Percentiles rank a stretch among this genome's conserved stretches.
phyloP scores from a whole-genome alignment of 768 basidiomycete genomes.

The Paxillus ammoniavirescens region DNA sequence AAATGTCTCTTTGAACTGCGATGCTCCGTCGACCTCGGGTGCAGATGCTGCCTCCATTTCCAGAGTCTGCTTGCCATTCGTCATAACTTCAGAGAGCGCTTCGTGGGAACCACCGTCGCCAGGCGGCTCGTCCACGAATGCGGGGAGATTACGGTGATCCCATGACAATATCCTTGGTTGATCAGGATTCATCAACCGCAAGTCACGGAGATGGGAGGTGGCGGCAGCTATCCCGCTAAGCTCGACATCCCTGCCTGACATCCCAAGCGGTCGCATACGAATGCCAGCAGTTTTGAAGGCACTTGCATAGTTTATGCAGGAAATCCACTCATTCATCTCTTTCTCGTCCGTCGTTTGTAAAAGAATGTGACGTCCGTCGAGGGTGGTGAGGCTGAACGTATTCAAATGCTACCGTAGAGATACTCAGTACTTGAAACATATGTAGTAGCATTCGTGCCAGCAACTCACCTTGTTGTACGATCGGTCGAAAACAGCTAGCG shows the following conservation, averaged over 20 bases:
- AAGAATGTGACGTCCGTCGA: slow-evolving; percentile 78
- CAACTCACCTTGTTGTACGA: slow-evolving; percentile 70
- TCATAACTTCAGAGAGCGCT: slow-evolving; percentile 31
- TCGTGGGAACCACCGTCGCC: slow-evolving; percentile 21
- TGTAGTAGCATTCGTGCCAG: neutral
- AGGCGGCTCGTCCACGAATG: slow-evolving; percentile 37
- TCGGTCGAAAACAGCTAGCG: slow-evolving; percentile 78
- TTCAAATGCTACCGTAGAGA: slow-evolving; percentile 50
- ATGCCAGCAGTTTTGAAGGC: slow-evolving; percentile 85
- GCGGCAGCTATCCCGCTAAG: slow-evolving; percentile 86
- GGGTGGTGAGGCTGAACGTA: slow-evolving; percentile 75
- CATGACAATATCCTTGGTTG: slow-evolving; percentile 34
- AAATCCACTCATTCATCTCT: slow-evolving; percentile 89
- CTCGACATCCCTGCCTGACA: slow-evolving; percentile 69
- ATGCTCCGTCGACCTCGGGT: slow-evolving; percentile 57
- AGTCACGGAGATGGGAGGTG: slow-evolving; percentile 74
- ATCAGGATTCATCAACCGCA: slow-evolving; percentile 38
- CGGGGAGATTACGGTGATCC: slow-evolving; percentile 40
- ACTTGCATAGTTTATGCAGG: slow-evolving; percentile 90
- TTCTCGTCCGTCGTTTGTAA: slow-evolving; percentile 67
- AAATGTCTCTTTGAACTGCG: slow-evolving; percentile 79
- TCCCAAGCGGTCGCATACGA: slow-evolving; percentile 70
- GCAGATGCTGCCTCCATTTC: slow-evolving; percentile 36
- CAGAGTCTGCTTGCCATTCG: slow-evolving; percentile 16
- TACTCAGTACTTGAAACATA: neutral